A percentile compares a stretch with the other conserved stretches of the same genome.
Conservation (phyloP, 1,139 yeast species). For the Magnusiomyces sp. region DNA sequence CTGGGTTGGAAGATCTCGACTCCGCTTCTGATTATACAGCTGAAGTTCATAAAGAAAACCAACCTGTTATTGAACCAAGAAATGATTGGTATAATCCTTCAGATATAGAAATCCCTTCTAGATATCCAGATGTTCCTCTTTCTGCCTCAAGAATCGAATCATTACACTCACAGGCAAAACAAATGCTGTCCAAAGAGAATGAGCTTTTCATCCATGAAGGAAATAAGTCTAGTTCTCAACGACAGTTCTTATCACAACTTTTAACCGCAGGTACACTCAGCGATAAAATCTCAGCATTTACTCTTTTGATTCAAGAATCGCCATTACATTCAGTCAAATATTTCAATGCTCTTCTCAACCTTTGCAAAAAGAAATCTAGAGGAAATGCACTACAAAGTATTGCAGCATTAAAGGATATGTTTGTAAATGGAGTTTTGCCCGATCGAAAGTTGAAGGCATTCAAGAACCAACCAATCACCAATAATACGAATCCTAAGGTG, state of each 20-base stretch:
- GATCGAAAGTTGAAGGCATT: constrained; percentile 76
- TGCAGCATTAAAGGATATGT: constrained; percentile 81
- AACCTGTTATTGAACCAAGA: constrained; percentile 52
- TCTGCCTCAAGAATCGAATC: constrained; percentile 45
- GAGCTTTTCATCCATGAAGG: constrained; percentile 66
- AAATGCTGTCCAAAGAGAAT: constrained; percentile 62
- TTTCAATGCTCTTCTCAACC: constrained; percentile 63
- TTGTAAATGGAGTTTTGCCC: constrained; percentile 57
- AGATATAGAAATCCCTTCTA: constrained; percentile 16
- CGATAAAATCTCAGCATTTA: constrained; percentile 92
- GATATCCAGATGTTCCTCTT: constrained; percentile 34
- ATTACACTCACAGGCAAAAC: constrained; percentile 58
- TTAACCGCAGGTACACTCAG: constrained; percentile 87
- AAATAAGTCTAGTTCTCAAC: constrained; percentile 73
- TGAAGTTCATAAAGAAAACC: constrained; percentile 29
- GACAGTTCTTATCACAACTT: constrained; percentile 81
- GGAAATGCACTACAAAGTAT: constrained; percentile 89
- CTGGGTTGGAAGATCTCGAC: constrained; percentile 3
- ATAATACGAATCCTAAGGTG: constrained; percentile 34
- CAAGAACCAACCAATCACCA: constrained; percentile 61
- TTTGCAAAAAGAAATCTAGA: constrained; percentile 86
- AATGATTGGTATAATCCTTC: constrained; percentile 67
- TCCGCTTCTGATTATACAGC: background rate
- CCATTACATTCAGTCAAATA: constrained; percentile 86
- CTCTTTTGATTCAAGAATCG: constrained; percentile 87